Percentiles rank a stretch among this genome's conserved stretches.
These are phyloP conservation scores for Stephania japonica DNA, from an alignment of 164 flowering plant species.

Conservation along the genomic window DNA sequence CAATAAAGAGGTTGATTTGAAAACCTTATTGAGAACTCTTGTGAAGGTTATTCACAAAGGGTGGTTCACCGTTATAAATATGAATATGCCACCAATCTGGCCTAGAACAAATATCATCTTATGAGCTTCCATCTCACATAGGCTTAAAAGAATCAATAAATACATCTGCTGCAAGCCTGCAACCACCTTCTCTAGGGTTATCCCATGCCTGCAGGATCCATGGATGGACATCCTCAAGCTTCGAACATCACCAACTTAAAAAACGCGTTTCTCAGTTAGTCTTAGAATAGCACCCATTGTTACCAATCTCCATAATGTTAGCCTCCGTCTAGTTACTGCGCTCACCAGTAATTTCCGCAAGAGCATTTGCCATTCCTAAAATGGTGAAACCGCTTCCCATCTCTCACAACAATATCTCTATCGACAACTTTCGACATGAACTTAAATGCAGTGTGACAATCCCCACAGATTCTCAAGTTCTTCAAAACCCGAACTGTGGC, in stretches of 20 bases:
- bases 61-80: not conserved
- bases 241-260: no score
- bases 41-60: no score
- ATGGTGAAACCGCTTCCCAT: slow-evolving; percentile 78
- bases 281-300: not conserved
- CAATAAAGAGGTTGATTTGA: no score
- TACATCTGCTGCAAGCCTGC: not conserved
- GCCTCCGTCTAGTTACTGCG: not conserved
- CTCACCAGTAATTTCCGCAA: slow-evolving; percentile 74
- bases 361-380: slow-evolving; percentile 70
- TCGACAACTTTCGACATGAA: slow-evolving; percentile 52
- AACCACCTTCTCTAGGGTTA: not conserved
- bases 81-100: not conserved
- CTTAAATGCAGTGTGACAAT: slow-evolving; percentile 78
- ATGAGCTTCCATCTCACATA: not conserved
- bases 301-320: not conserved
- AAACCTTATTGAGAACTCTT: no score
- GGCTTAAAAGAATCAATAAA: not conserved
- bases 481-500: slow-evolving; percentile 67
- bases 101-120: not conserved
- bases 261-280: no score
- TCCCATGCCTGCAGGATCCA: no score
- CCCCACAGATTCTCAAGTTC: slow-evolving; percentile 80
- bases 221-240: no score
- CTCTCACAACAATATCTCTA: slow-evolving; percentile 75